Conservation (phyloP, 1,139 yeast species). For the Yamadazyma aaseri region DNA sequence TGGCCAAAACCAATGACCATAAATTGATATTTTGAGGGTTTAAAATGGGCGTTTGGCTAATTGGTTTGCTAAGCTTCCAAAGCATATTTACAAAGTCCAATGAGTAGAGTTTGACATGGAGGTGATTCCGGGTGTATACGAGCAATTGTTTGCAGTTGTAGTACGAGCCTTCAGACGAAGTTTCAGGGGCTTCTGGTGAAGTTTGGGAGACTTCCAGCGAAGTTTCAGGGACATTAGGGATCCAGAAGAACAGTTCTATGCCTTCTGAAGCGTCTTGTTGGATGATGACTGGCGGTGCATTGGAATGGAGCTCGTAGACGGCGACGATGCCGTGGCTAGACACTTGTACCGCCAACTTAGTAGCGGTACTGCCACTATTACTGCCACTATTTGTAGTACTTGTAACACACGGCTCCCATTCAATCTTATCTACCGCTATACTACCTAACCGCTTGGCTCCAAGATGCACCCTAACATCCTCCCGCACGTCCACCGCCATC, state of each 20-base stretch:
- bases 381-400: too few relatives aligned
- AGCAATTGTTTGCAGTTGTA: conserved; percentile 33
- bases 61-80: conserved; percentile 29
- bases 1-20: conserved; percentile 32
- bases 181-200: not conserved
- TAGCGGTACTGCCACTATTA: conserved; percentile 10
- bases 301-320: conserved; percentile 23
- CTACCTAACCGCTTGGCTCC: not conserved
- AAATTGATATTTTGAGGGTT: conserved; percentile 15
- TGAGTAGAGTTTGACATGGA: conserved; percentile 36
- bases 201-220: conserved; percentile 26
- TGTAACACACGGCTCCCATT: conserved; percentile 31
- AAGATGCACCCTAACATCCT: conserved; percentile 6
- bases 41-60: conserved; percentile 13
- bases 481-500: conserved; percentile 13
- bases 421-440: conserved; percentile 14
- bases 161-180: conserved; percentile 28
- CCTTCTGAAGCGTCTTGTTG: conserved; percentile 30
- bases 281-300: conserved; percentile 29
- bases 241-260: conserved; percentile 35
- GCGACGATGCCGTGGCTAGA: conserved; percentile 22
- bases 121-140: conserved; percentile 26
- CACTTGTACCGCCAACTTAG: conserved; percentile 29
- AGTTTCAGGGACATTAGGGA: conserved; percentile 15
- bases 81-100: conserved; percentile 36